Evolutionary conservation across 768 basidiomycete genomes (phyloP).

Genomic region (Kwoniella europaea): DNA sequence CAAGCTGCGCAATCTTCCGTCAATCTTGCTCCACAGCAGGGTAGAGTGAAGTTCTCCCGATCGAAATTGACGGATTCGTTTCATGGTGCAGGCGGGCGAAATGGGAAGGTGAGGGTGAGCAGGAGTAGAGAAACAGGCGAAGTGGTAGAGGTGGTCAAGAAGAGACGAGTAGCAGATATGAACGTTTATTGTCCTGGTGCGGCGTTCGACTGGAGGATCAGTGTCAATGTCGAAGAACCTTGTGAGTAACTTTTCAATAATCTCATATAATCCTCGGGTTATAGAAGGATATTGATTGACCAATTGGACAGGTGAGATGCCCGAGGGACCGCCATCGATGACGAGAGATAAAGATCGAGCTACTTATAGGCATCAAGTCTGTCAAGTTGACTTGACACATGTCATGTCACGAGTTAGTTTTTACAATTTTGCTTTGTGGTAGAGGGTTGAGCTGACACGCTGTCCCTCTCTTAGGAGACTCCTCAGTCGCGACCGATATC

Average conservation of each 20-base stretch:
- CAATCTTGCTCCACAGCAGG: conserved; percentile 58
- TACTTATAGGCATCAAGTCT: conserved; percentile 92
- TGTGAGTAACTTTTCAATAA: conserved; percentile 62
- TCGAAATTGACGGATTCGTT: conserved; percentile 79
- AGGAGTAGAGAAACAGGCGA: conserved; percentile 73
- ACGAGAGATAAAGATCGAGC: conserved; percentile 80
- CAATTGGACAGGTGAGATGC: conserved; percentile 39
- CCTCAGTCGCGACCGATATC: conserved; percentile 19
- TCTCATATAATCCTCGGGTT: no score
- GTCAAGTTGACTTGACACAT: conserved; percentile 90
- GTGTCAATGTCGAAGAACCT: conserved; percentile 88
- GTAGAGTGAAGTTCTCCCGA: conserved; percentile 76
- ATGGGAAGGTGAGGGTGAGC: conserved; percentile 79
- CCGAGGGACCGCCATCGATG: conserved; percentile 27
- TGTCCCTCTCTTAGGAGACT: not conserved
- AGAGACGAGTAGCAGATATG: conserved; percentile 82
- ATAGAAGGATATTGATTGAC: no score
- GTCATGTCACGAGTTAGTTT: conserved; percentile 66
- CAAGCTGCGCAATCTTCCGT: conserved; percentile 64
- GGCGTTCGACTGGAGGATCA: conserved; percentile 87
- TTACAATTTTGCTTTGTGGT: not conserved
- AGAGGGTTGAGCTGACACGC: not conserved
- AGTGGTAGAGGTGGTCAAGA: conserved; percentile 73
- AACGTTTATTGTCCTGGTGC: conserved; percentile 84
- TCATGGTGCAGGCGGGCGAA: conserved; percentile 59